Percentiles rank a stretch among this genome's conserved stretches.
phyloP scores from a whole-genome alignment of 2,329 filamentous ascomycete genomes.

The Oidium heveae region DNA sequence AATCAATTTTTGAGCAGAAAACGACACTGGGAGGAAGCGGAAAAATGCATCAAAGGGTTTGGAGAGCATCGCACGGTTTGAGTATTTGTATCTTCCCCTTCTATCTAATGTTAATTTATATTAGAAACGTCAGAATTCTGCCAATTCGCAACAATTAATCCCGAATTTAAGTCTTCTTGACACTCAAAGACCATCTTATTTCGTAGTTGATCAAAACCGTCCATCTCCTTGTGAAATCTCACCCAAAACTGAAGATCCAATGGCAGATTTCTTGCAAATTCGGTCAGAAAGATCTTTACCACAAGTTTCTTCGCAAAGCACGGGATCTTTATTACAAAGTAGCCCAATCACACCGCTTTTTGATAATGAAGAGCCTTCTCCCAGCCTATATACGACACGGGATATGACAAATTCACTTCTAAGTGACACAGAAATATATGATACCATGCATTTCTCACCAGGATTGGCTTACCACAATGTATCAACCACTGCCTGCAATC shows the following conservation, averaged over 20 bases:
- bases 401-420: no score
- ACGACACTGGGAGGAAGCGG: conserved; percentile 11
- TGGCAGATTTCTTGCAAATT: conserved; percentile 7
- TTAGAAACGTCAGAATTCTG: conserved; percentile 13
- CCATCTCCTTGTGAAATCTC: conserved; percentile 12
- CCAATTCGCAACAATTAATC: conserved; percentile 9
- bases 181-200: conserved; percentile 6
- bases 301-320: conserved; percentile 6
- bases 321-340: conserved; percentile 5
- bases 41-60: conserved; percentile 10
- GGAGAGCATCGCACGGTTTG: conserved; percentile 13
- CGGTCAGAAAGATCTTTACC: conserved; percentile 10
- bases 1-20: conserved; percentile 8
- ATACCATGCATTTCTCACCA: conserved; percentile 11
- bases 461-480: conserved; percentile 11
- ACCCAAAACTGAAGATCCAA: conserved; percentile 12
- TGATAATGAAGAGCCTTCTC: conserved; percentile 3
- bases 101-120: conserved; percentile 2
- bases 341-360: conserved; percentile 5
- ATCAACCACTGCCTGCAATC: conserved; percentile 9
- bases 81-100: background rate
- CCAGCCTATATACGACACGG: no score
- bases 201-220: conserved; percentile 6
- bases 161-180: conserved; percentile 6
- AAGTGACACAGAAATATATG: conserved; percentile 14